Evolutionary conservation across 768 basidiomycete genomes (phyloP), one percentile per base, ranked within the genome.

Genomic region (Suillus occidentalis): DNA sequence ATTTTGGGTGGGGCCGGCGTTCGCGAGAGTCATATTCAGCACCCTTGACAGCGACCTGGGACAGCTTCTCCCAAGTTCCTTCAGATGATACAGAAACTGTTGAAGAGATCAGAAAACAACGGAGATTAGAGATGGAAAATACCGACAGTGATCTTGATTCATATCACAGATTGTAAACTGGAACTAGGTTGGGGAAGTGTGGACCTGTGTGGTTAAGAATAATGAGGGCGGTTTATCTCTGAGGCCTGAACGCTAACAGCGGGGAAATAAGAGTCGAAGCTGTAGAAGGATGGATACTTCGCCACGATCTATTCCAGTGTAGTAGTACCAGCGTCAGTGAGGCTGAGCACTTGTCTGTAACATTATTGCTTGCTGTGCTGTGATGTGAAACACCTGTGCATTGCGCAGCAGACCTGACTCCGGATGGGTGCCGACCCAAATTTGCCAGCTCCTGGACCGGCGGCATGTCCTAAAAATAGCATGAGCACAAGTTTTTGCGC

Each of bases 61-160:
- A 37, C n/a, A 57, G n/a, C 22, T 16, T 57, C 22, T 57, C 56
- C 37, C 56, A 57, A 25, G 56, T 53, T 31, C 52, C 52, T 53
- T 53, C 52, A 53, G 31, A 57, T 4, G 56, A 57, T 37, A 36
- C 36, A 22, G 7, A 8, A 57, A 9, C 56, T 57, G 2, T 37
- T 37, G 4, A 57, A 8, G 56, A 37, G 10, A 36, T 57, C 13
- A 57, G 56, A 16, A 22, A 16, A 22, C 1, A 25, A 53, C 10
- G 10, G 18, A n/a, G 5, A 16, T 13, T 16, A 57, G 8, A 25
- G 22, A 16, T 37, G 22, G 36, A 57, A 57, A 16, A 25, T 39
- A 25, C 56, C 14, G 8, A 57, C 56, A 57, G 14, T 57, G 37
- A 57, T 25, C 56, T 37, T 37, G 36, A 25, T 14, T 57, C 56